A percentile compares a stretch with the other conserved stretches of the same genome.
Conservation (phyloP, 2,329 filamentous ascomycete genomes). For the Paecilomyces sp. region DNA sequence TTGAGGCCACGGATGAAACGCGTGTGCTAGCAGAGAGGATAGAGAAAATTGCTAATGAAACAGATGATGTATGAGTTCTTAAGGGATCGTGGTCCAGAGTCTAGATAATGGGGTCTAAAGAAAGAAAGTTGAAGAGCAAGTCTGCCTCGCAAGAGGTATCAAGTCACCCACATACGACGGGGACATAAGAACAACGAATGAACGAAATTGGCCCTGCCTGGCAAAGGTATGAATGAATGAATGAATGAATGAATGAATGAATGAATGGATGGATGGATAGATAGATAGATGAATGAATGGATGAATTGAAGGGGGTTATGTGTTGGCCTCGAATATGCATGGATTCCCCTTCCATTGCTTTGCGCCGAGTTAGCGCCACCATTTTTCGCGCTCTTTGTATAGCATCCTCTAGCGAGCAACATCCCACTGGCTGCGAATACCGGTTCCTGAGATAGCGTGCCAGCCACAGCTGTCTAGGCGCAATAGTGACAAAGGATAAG, state of each 20-base stretch:
- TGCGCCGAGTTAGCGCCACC: neutral
- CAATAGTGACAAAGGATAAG: neutral
- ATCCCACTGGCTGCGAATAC: neutral
- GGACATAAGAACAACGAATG: neutral
- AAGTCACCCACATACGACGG: neutral
- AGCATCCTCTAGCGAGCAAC: neutral
- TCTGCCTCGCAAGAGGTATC: neutral
- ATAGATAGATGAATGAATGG: too few species aligned
- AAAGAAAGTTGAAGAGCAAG: neutral
- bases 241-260: neutral
- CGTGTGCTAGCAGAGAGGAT: neutral
- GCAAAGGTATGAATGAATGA: neutral
- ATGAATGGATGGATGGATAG: neutral
- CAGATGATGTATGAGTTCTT: neutral
- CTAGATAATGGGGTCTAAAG: neutral
- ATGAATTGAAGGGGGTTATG: neutral
- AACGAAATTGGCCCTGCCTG: neutral
- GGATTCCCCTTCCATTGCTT: neutral
- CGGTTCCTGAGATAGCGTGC: neutral
- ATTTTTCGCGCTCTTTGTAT: neutral
- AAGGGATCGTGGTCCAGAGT: neutral
- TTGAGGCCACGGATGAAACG: constrained; percentile 1
- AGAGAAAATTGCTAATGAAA: neutral
- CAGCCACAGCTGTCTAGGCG: neutral
- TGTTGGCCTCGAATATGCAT: neutral